Evolutionary conservation across 257 asterid species (phyloP).

Genomic region (Rubia yunnanensis): DNA sequence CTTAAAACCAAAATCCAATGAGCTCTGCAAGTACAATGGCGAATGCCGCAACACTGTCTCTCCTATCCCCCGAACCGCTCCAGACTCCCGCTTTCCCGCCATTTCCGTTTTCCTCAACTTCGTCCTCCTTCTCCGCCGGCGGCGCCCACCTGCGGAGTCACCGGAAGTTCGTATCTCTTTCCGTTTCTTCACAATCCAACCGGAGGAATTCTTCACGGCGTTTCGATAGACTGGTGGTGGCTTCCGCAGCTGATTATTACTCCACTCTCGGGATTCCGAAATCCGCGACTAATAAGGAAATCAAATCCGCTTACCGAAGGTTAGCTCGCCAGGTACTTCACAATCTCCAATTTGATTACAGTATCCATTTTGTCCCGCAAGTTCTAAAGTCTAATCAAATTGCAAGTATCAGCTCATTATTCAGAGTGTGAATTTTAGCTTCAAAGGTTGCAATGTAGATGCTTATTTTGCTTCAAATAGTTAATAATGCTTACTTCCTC

Average conservation of each 20-base stretch:
- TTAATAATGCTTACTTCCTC: not conserved
- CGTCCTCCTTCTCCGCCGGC: slow-evolving; percentile 48
- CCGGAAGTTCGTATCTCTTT: slow-evolving; percentile 30
- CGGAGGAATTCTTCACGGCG: slow-evolving; percentile 52
- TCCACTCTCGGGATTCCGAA: slow-evolving; percentile 91
- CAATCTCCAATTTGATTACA: not conserved
- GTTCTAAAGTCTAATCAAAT: not conserved
- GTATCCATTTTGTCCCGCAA: not conserved
- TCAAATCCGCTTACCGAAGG: slow-evolving; percentile 88
- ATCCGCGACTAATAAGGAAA: slow-evolving; percentile 74
- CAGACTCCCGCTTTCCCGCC: slow-evolving; percentile 8
- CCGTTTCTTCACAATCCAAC: slow-evolving; percentile 38
- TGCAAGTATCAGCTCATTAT: not conserved
- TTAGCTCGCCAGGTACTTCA: slow-evolving; percentile 85
- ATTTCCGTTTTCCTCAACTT: slow-evolving; percentile 20
- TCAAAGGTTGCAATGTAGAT: not conserved
- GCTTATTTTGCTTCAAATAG: not conserved
- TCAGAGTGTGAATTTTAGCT: not conserved
- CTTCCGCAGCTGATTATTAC: slow-evolving; percentile 93
- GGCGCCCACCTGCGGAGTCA: slow-evolving; percentile 38
- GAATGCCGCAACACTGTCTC: slow-evolving; percentile 33
- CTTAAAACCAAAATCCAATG: slow-evolving; percentile 30
- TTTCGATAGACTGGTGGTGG: slow-evolving; percentile 57
- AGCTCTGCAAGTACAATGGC: slow-evolving; percentile 32
- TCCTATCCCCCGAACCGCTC: slow-evolving; percentile 29